These are phyloP conservation scores for Blastobotrys aristatus DNA, from an alignment of 1,139 yeast genomes.

Conservation along the genomic window DNA sequence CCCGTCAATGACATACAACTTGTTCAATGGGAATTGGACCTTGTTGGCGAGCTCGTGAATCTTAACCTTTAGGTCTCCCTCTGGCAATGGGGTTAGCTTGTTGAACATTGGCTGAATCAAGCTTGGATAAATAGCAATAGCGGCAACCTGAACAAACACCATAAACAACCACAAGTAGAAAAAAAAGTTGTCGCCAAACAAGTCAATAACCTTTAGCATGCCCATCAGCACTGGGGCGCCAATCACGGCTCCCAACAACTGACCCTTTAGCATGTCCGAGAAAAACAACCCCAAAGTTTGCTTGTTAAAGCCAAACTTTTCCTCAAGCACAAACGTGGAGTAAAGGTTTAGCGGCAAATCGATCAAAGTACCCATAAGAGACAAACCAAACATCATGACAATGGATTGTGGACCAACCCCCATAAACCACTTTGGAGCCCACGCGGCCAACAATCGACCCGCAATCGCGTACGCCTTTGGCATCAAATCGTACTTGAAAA, in stretches of 20 bases:
- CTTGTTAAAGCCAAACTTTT: constrained; percentile 89
- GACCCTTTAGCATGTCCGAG: constrained; percentile 61
- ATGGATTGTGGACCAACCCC: constrained; percentile 47
- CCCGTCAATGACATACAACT: constrained; percentile 86
- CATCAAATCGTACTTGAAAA: constrained; percentile 56
- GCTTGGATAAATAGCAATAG: constrained; percentile 69
- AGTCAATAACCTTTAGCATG: constrained; percentile 73
- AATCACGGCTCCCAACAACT: constrained; percentile 49
- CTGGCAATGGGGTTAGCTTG: constrained; percentile 82
- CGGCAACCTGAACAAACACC: constrained; percentile 62
- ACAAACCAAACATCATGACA: constrained; percentile 51
- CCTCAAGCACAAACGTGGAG: constrained; percentile 82
- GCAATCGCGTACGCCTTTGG: constrained; percentile 66
- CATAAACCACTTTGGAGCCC: constrained; percentile 35
- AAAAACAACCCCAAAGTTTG: constrained; percentile 67
- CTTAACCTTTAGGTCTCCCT: constrained; percentile 77
- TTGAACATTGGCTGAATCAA: constrained; percentile 89
- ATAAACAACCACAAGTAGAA: constrained; percentile 71
- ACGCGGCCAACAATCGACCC: constrained; percentile 38
- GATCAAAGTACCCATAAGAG: constrained; percentile 46
- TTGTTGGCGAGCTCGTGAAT: constrained; percentile 73
- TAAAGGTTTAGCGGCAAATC: constrained; percentile 70
- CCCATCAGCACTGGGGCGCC: constrained; percentile 72
- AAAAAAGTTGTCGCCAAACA: constrained; percentile 75
- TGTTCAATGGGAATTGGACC: constrained; percentile 79